These are phyloP conservation scores for Metarhizium guizhouense DNA, from an alignment of 2,329 filamentous ascomycete genomes.

Conservation along the genomic window DNA sequence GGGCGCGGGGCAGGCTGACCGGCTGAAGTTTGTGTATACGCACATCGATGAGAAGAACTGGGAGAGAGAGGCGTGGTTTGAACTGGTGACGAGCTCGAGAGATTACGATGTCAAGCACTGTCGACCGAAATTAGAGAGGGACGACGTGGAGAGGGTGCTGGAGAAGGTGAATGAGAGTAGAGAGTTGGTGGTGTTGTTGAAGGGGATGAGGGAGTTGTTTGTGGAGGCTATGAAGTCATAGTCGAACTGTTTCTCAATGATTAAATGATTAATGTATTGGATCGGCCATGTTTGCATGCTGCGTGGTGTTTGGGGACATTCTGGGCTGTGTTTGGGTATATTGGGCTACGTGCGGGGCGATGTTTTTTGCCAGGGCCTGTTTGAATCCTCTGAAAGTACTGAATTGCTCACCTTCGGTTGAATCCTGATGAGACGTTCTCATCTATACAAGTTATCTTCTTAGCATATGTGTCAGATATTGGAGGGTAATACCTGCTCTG, in stretches of 20 bases:
- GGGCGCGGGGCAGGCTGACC: constrained; percentile 73
- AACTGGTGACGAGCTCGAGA: constrained; percentile 69
- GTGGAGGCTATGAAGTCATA: constrained; percentile 51
- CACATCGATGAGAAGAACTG: constrained; percentile 81
- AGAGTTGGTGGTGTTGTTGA: constrained; percentile 63
- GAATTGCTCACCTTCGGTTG: no score
- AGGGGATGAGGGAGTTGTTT: constrained; percentile 76
- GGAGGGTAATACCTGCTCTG: no score
- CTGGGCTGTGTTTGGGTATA: no score
- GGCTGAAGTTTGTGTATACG: constrained; percentile 82
- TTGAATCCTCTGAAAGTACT: no score
- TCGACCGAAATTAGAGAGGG: constrained; percentile 71
- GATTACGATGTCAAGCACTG: constrained; percentile 81
- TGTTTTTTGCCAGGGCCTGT: no score
- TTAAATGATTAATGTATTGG: neutral
- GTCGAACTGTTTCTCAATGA: neutral
- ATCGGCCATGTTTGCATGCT: neutral
- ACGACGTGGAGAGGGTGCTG: constrained; percentile 67
- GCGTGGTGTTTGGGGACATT: neutral
- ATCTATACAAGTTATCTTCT: no score
- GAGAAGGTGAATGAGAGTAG: constrained; percentile 75
- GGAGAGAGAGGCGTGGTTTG: constrained; percentile 89
- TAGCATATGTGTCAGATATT: no score
- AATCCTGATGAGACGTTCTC: no score
- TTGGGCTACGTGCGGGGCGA: no score